These are phyloP conservation scores for Candida sanyiensis DNA, from an alignment of 805 yeast genomes.

Conservation along the genomic window DNA sequence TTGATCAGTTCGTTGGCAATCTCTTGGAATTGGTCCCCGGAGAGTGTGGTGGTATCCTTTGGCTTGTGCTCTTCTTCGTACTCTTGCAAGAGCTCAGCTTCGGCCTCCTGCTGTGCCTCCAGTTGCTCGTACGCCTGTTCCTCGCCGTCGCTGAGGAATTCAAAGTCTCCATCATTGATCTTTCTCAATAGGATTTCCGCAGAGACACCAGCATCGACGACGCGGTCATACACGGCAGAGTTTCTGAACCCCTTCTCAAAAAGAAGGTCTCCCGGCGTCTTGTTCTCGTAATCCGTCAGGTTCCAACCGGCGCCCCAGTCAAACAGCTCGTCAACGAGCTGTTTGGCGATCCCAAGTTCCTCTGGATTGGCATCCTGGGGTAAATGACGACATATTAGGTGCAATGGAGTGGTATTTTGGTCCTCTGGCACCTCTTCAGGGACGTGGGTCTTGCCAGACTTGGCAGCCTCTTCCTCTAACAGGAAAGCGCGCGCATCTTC, in stretches of 20 bases:
- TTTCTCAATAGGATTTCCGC: conserved; percentile 79
- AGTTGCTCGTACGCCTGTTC: conserved; percentile 28
- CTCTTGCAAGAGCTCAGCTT: not conserved
- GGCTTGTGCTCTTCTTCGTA: not conserved
- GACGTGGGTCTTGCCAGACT: conserved; percentile 35
- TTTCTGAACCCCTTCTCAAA: conserved; percentile 41
- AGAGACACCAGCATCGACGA: conserved; percentile 83
- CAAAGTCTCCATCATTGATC: conserved; percentile 55
- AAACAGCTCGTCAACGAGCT: conserved; percentile 61
- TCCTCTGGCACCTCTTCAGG: conserved; percentile 31
- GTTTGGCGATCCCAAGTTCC: conserved; percentile 34
- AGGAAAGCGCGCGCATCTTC: conserved; percentile 62
- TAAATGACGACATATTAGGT: conserved; percentile 53
- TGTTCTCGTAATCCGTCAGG: conserved; percentile 59
- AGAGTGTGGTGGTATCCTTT: conserved; percentile 4
- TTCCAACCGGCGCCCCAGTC: conserved; percentile 94
- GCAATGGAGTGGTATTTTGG: conserved; percentile 76
- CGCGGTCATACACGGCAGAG: conserved; percentile 38
- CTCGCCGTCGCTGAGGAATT: conserved; percentile 40
- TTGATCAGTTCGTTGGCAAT: conserved; percentile 25
- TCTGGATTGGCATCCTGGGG: conserved; percentile 39
- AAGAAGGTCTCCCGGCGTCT: conserved; percentile 83
- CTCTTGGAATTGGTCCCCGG: conserved; percentile 11
- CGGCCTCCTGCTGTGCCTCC: conserved; percentile 14
- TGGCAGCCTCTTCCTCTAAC: conserved; percentile 17